Conservation (phyloP, 2,329 filamentous ascomycete genomes). For the Metarhizium guizhouense region DNA sequence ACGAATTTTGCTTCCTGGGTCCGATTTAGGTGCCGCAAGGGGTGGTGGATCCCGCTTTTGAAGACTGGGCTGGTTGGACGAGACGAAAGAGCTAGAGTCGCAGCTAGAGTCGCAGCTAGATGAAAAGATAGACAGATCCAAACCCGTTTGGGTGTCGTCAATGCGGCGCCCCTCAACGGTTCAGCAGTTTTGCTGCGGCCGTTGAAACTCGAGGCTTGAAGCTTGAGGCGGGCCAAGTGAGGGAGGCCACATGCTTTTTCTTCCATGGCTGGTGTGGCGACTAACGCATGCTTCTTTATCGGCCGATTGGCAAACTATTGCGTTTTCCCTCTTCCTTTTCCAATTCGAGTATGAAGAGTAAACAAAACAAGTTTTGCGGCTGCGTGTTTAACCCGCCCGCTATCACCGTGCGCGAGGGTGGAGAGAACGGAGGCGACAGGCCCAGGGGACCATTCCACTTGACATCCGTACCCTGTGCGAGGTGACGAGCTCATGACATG, state of each 20-base stretch:
- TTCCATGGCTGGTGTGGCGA: too few species aligned
- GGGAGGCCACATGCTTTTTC: not conserved
- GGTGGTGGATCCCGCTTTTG: not conserved
- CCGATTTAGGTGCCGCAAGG: not conserved
- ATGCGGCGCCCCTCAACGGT: not conserved
- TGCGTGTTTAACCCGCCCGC: not conserved
- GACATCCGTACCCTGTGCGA: not conserved
- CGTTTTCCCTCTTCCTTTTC: not conserved
- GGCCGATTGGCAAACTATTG: not conserved
- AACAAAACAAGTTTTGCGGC: not conserved
- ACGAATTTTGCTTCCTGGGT: not conserved
- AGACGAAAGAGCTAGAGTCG: not conserved
- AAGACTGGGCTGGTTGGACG: not conserved
- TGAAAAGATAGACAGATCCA: not conserved
- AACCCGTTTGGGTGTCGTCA: not conserved
- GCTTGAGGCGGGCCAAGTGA: not conserved
- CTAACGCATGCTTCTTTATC: not conserved
- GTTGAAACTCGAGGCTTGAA: not conserved
- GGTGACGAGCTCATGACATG: not conserved
- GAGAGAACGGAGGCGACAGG: not conserved
- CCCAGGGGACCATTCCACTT: not conserved
- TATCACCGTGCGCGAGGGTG: not conserved
- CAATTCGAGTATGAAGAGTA: not conserved
- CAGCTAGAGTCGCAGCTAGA: not conserved
- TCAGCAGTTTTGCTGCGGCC: not conserved